phyloP scores from a whole-genome alignment of 495 filamentous ascomycete genomes.

The Lophiotrema nucula region DNA sequence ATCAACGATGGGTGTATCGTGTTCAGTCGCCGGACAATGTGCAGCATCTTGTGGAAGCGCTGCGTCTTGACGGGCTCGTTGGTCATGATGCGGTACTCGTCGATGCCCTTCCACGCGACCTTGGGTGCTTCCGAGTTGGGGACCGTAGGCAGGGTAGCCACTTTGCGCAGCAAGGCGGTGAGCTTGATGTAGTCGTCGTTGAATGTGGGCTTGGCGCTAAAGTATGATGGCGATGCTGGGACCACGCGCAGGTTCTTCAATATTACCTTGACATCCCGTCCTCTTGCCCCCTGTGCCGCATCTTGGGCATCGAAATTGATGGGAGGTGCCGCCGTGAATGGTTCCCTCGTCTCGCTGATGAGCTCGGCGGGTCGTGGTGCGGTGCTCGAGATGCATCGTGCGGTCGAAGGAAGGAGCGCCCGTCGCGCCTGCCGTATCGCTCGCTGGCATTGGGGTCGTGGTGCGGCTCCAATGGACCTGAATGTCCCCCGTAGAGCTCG shows the following conservation, averaged over 20 bases:
- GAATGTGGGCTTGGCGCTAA: conserved; percentile 79
- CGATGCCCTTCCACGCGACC: conserved; percentile 79
- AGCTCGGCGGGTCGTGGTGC: conserved; percentile 19
- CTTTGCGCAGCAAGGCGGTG: conserved; percentile 64
- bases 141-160: conserved; percentile 69
- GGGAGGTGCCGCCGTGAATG: conserved; percentile 24
- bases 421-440: conserved; percentile 7
- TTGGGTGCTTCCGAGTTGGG: conserved; percentile 63
- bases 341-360: conserved; percentile 4
- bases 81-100: conserved; percentile 68
- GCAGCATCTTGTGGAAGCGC: conserved; percentile 73
- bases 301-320: conserved; percentile 21
- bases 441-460: conserved; percentile 18
- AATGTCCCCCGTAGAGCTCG: conserved; percentile 14
- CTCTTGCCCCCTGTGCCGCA: not conserved
- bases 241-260: conserved; percentile 62
- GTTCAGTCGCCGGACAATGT: conserved; percentile 75
- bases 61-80: conserved; percentile 76
- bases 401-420: not conserved
- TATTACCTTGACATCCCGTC: conserved; percentile 48
- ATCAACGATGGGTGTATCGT: conserved; percentile 78
- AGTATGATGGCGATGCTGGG: conserved; percentile 87
- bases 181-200: conserved; percentile 79
- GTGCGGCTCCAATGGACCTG: conserved; percentile 7
- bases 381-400: conserved; percentile 26